phyloP scores from a whole-genome alignment of 768 basidiomycete species.

The Sporobolomyces phaffii region DNA sequence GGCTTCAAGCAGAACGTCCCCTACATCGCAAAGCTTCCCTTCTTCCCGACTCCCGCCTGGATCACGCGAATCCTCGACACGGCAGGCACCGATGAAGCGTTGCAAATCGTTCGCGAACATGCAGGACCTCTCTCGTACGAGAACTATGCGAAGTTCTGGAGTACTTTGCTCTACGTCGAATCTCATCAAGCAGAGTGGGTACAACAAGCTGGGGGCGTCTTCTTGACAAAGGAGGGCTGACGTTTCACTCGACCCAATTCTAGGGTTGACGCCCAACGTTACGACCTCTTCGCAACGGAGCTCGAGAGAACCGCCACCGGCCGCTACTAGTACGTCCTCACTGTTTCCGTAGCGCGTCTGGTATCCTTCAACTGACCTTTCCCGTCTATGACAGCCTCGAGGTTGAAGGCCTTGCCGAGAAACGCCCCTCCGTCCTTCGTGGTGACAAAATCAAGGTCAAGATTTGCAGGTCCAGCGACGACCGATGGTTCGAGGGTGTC shows the following conservation, averaged over 20 bases:
- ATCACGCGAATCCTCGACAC: background rate
- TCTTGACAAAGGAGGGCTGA: background rate
- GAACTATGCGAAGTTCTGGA: background rate
- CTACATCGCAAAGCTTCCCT: background rate
- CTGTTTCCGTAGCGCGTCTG: background rate
- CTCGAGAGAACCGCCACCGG: background rate
- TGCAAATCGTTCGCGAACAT: background rate
- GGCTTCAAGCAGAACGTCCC: constrained; percentile 17
- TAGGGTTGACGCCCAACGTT: background rate
- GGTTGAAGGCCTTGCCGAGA: constrained; percentile 22
- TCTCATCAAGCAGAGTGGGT: constrained; percentile 12
- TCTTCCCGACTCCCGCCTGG: background rate
- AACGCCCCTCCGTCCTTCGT: constrained; percentile 15
- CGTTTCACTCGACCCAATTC: no score
- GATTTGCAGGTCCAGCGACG: background rate
- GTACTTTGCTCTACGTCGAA: background rate
- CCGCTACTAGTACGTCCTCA: background rate
- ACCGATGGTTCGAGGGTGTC: constrained; percentile 15
- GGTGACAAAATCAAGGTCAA: constrained; percentile 15
- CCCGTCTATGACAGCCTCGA: background rate
- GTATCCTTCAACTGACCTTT: background rate
- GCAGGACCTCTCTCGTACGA: background rate
- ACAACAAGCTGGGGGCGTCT: background rate
- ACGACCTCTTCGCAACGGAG: background rate
- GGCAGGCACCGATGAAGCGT: background rate